Conservation (phyloP, 192 early-diverging fungal genomes). For the Entomortierella beljakovae region DNA sequence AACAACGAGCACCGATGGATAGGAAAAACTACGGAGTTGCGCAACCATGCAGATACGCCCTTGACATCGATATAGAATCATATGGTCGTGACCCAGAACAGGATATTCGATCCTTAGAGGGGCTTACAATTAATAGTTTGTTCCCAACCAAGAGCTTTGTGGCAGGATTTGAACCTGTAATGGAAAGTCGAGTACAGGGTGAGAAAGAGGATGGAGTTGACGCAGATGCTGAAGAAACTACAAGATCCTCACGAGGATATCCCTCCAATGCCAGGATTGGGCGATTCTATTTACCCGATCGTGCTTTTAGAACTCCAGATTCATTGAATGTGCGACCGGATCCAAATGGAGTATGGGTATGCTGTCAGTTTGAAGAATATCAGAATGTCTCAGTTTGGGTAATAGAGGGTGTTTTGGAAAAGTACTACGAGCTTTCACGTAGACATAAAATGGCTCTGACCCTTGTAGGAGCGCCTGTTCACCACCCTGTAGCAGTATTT, state of each 20-base stretch:
- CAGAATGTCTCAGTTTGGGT: conserved; percentile 35
- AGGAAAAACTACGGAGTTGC: not conserved
- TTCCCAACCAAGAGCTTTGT: conserved; percentile 31
- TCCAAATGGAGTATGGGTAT: conserved; percentile 14
- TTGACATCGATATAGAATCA: conserved; percentile 39
- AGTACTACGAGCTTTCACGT: conserved; percentile 24
- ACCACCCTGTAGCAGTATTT: not conserved
- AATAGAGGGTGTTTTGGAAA: conserved; percentile 20
- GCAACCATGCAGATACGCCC: conserved; percentile 24
- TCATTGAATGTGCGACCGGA: conserved; percentile 7
- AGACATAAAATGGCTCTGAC: conserved; percentile 37
- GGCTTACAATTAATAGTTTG: conserved; percentile 20
- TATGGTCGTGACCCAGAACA: conserved; percentile 38
- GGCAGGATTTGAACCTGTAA: conserved; percentile 26
- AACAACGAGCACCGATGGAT: not conserved
- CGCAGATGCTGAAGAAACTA: not conserved
- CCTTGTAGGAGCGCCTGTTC: not conserved
- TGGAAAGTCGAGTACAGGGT: not conserved
- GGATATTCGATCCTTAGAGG: conserved; percentile 9
- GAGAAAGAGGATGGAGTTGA: not conserved
- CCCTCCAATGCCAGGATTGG: conserved; percentile 24
- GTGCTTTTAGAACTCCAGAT: conserved; percentile 20
- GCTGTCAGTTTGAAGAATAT: conserved; percentile 36
- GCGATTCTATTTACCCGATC: conserved; percentile 38
- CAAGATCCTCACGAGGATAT: conserved; percentile 7